These are phyloP conservation scores for Coleophoma eucalyptorum DNA, from an alignment of 2,329 filamentous ascomycete genomes.

Conservation along the genomic window DNA sequence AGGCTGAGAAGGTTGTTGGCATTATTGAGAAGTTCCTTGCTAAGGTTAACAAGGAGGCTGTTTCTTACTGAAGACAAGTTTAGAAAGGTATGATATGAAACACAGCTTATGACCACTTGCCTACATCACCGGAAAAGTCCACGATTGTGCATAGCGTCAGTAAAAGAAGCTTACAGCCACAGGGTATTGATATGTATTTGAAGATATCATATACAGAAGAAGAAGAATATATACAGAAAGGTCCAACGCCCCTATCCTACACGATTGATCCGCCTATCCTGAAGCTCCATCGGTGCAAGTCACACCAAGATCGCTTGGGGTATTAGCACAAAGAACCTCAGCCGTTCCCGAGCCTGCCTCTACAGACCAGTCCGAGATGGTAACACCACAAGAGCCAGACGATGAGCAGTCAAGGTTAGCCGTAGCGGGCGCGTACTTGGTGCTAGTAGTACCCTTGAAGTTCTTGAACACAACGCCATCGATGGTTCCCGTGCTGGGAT, in stretches of 20 bases:
- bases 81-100: no score
- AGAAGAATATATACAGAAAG: no score
- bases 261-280: neutral
- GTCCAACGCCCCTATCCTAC: no score
- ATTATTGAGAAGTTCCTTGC: conserved; percentile 39
- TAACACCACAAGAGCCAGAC: conserved; percentile 33
- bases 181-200: no score
- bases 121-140: no score
- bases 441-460: conserved; percentile 34
- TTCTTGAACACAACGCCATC: conserved; percentile 31
- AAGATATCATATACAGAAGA: no score
- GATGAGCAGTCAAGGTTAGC: conserved; percentile 34
- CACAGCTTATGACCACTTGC: no score
- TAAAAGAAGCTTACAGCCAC: no score
- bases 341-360: neutral
- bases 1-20: conserved; percentile 48
- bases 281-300: neutral
- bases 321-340: neutral
- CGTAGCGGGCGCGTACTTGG: conserved; percentile 29
- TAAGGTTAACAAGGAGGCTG: conserved; percentile 5
- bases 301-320: neutral
- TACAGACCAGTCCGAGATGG: conserved; percentile 12
- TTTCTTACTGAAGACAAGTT: conserved; percentile 4
- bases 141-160: no score
- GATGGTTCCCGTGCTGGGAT: conserved; percentile 30